phyloP scores from a whole-genome alignment of 2,329 filamentous ascomycete genomes.

The Fusarium equiseti region DNA sequence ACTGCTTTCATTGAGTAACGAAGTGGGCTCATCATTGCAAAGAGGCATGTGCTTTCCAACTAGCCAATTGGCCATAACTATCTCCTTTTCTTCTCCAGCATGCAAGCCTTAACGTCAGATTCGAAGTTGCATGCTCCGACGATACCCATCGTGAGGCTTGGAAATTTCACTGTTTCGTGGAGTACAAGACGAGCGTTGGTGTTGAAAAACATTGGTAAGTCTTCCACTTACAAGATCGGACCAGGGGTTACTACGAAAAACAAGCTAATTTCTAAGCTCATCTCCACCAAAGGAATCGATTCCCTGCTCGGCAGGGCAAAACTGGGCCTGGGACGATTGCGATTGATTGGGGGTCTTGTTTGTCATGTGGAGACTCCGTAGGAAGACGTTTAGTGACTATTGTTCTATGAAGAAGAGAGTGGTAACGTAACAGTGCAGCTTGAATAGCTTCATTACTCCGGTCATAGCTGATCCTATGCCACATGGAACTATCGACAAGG shows the following conservation, averaged over 20 bases:
- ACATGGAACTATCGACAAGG: neutral
- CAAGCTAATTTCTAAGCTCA: constrained; percentile 2
- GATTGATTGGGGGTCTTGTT: neutral
- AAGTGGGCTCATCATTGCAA: neutral
- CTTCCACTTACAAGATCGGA: neutral
- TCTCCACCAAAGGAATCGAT: neutral
- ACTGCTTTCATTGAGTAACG: neutral
- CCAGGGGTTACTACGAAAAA: neutral
- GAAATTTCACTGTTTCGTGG: constrained; percentile 22
- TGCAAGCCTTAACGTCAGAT: neutral
- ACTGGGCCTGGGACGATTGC: neutral
- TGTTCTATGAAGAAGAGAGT: neutral
- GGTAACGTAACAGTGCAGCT: neutral
- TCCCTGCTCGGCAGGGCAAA: constrained; percentile 8
- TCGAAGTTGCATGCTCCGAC: neutral
- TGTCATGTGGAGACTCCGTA: constrained; percentile 16
- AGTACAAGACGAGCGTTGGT: neutral
- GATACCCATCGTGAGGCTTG: constrained; percentile 14
- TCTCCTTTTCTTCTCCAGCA: neutral
- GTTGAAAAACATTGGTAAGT: constrained; percentile 11
- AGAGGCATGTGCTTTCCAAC: neutral
- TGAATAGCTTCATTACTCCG: neutral
- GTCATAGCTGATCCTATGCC: neutral
- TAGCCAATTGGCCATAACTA: neutral
- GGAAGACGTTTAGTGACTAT: neutral